Percentiles rank a stretch among this genome's conserved stretches.
Conservation (phyloP, 2,329 filamentous ascomycete species). For the Trichoderma atroviride region DNA sequence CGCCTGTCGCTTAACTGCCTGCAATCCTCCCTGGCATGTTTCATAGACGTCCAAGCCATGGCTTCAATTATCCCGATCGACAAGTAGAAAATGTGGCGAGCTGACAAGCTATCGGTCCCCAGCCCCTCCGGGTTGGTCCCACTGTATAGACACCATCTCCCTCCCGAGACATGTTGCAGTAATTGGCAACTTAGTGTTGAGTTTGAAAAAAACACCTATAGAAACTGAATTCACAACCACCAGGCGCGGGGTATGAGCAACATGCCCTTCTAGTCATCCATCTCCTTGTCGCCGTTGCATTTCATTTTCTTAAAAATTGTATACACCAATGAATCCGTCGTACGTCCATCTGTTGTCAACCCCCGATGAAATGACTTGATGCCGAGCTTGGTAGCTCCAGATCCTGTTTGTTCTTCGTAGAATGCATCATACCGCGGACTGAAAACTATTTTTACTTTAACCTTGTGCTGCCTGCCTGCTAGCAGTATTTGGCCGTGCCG, state of each 20-base stretch:
- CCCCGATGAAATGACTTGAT: neutral
- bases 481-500: neutral
- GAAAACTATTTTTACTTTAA: conserved; percentile 19
- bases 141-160: conserved; percentile 16
- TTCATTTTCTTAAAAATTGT: too few relatives aligned
- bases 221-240: neutral
- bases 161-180: conserved; percentile 23
- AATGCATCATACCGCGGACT: neutral
- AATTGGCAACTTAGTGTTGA: neutral
- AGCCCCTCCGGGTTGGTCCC: conserved; percentile 14
- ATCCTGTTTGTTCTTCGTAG: neutral
- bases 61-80: neutral
- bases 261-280: neutral
- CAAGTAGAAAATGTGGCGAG: conserved; percentile 15
- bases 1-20: conserved; percentile 23
- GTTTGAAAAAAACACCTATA: neutral
- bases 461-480: conserved; percentile 1
- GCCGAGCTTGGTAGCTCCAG: neutral
- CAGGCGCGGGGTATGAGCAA: neutral
- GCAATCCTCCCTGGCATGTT: neutral
- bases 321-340: too few relatives aligned
- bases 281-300: neutral
- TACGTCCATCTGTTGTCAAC: neutral
- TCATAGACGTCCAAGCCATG: neutral
- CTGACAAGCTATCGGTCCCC: conserved; percentile 18